Evolutionary conservation across 163 green algal genomes (phyloP).

Genomic region (Chlorella variabilis): DNA sequence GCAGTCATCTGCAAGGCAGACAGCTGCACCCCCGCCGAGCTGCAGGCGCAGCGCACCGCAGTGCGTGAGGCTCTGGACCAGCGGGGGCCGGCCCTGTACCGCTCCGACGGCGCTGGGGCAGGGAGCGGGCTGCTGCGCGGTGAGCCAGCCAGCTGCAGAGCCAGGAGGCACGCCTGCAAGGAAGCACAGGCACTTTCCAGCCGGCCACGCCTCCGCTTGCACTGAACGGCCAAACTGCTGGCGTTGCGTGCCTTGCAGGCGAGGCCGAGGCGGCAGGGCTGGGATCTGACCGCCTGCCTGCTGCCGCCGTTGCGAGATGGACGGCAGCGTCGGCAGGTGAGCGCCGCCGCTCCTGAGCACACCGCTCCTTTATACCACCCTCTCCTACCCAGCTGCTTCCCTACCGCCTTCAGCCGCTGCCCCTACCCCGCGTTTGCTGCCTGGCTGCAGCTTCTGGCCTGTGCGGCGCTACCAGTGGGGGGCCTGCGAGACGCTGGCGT

Average conservation of each 20-base stretch:
- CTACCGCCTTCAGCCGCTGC: background rate
- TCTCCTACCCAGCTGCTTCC: too few relatives aligned
- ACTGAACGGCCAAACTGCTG: too few relatives aligned
- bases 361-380: too few relatives aligned
- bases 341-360: too few relatives aligned
- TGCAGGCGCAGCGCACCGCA: background rate
- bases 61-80: background rate
- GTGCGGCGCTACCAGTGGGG: background rate
- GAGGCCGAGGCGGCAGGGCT: background rate
- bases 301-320: background rate
- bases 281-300: background rate
- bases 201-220: too few relatives aligned
- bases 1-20: background rate
- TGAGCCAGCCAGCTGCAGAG: too few relatives aligned
- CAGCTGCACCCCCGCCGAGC: background rate
- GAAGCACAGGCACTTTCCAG: too few relatives aligned
- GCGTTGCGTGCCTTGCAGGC: background rate
- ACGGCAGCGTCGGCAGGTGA: background rate
- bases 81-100: background rate
- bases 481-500: background rate
- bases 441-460: background rate
- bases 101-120: too few relatives aligned
- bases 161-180: too few relatives aligned
- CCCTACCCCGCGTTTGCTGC: background rate
- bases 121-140: too few relatives aligned